Conservation (phyloP, 1,284 basidiomycete species). For the Moesziomyces sp. region DNA sequence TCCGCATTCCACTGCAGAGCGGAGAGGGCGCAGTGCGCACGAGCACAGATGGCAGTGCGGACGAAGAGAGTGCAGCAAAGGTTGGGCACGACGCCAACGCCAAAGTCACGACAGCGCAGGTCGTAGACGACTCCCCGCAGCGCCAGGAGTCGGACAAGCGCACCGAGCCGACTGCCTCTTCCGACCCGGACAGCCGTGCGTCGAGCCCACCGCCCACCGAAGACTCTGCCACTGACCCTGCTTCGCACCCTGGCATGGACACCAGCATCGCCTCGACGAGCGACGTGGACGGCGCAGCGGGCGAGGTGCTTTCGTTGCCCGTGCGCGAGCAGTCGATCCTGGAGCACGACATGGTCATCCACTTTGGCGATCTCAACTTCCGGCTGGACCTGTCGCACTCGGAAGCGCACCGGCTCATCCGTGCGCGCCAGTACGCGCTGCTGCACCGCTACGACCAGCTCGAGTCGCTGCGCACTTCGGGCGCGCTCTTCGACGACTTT, state of each 20-base stretch:
- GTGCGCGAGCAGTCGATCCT: constrained; percentile 24
- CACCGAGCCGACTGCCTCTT: too few species aligned
- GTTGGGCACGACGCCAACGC: too few species aligned
- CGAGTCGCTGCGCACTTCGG: constrained; percentile 21
- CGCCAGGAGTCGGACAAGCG: too few species aligned
- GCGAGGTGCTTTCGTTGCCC: too few species aligned
- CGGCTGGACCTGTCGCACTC: constrained; percentile 87
- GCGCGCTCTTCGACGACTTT: constrained; percentile 80
- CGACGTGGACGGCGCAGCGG: too few species aligned
- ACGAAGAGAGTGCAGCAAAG: constrained; percentile 73
- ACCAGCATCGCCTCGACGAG: too few species aligned
- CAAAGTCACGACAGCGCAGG: too few species aligned
- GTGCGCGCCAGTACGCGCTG: constrained; percentile 53
- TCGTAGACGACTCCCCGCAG: too few species aligned
- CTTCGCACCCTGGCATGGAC: too few species aligned
- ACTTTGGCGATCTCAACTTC: constrained; percentile 95
- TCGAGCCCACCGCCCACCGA: too few species aligned
- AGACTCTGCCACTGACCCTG: too few species aligned
- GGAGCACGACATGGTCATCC: constrained; percentile 75
- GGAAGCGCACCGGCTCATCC: constrained; percentile 73
- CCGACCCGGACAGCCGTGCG: too few species aligned
- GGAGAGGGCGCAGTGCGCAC: constrained; percentile 82
- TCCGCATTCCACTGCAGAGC: constrained; percentile 6
- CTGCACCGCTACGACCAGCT: constrained; percentile 79
- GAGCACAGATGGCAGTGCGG: constrained; percentile 90